Evolutionary conservation across 805 yeast genomes (phyloP), one percentile per base, ranked within the genome.

Genomic region (Lipomyces sp.): DNA sequence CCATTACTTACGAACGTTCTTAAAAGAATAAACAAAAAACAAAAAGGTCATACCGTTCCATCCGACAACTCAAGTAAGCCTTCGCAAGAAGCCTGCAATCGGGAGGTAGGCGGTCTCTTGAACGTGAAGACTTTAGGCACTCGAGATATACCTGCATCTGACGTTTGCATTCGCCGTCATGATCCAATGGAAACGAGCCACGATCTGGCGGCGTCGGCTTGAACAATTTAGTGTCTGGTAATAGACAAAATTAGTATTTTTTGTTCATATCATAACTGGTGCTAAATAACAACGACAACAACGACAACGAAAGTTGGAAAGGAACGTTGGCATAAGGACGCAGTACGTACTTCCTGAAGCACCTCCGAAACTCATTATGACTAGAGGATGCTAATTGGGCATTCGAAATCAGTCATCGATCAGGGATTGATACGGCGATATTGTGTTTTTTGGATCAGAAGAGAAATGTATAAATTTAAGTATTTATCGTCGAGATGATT

Each of bases 101-200:
- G 91, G n/a, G 92, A 90, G 3, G 98, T 94, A 77, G 94, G 92
- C 71, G 88, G 87, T 66, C 94, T 94, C 64, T 83, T 2, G 34
- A 6, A 1, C 55, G 83, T 15, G 92, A 91, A 39, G 86, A 80
- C 75, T 89, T 88, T 78, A 94, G 80, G 78, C 99, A 94, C 57
- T 86, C 80, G 69, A 94, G 80, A 75, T 94, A 94, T 57, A 84
- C 85, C 55, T 82, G 76, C 95, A 93, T 95, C 65, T 86, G 84
- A 30, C 82, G 81, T 30, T 87, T 85, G 75, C 98, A 94, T 70
- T 95, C 98, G 67, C 84, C 84, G 66, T 85, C 87, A 75, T 94
- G 99, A 75, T 94, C 99, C 56, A 94, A 80, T 0, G 98, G 99
- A 77, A 94, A 94, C 0, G 98, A 91, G 0, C 99, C 99, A 71